Evolutionary conservation across 2,329 filamentous ascomycete genomes (phyloP), one percentile per base, ranked within the genome.

Genomic region (Alternaria viburni): DNA sequence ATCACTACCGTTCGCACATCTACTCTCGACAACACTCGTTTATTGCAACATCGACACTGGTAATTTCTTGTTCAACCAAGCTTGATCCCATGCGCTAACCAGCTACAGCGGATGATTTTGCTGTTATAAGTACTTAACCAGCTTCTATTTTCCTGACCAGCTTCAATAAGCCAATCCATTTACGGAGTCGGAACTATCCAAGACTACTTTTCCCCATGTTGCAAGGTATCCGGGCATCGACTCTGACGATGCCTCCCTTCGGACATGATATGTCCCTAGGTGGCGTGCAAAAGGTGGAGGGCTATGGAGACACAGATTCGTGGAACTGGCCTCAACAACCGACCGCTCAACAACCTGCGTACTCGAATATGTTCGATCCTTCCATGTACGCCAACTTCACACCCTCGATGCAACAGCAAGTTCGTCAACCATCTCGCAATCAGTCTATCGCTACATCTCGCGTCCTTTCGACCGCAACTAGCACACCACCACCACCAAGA

Each of bases 171-270:
- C 56, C 59, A 60, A 57, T 41, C 32, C 45, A 46, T 23, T n/a
- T 41, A 60, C 45, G 30, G 50, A 58, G 47, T 59, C 64, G 50
- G 52, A 41, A 52, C 50, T 10, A 19, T 51, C 30, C 19, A 51
- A 26, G 15, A 25, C 25, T 43, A 12, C 25, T 25, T 43, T 68
- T 73, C 75, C 73, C 61, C 74, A 79, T 78, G 76, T 78, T 78
- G 74, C 76, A 78, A 69, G 74, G 74, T 59, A 74, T 77, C 43
- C 66, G 76, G 59, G 69, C 75, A 66, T 73, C 77, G 66, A 74
- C 71, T 58, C 59, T 78, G 67, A 76, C 73, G 69, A 76, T 79
- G 76, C 73, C 77, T 68, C 69, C 75, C 54, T 79, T 76, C 68
- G 76, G 74, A 66, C 75, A 77, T 56, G 68, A 76, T 52, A 57